These are phyloP conservation scores for Ophiobolus disseminans DNA, from an alignment of 2,329 filamentous ascomycete genomes.

Conservation along the genomic window DNA sequence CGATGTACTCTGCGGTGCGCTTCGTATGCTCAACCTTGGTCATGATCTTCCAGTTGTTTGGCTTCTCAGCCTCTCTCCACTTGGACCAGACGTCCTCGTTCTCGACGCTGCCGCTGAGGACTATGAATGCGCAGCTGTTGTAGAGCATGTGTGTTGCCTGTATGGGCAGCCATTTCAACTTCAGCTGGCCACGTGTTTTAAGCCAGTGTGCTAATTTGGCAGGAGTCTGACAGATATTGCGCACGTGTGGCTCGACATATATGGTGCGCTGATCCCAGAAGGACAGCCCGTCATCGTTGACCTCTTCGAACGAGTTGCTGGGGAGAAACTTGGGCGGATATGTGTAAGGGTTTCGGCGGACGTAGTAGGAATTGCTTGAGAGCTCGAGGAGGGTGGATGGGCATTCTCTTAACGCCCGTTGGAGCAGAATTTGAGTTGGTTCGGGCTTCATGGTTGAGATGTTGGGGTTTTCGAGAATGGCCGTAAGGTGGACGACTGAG, in stretches of 20 bases:
- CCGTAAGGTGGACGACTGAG: slow-evolving; percentile 41
- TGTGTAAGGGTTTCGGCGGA: slow-evolving; percentile 39
- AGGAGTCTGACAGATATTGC: slow-evolving; percentile 38
- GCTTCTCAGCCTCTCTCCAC: slow-evolving; percentile 36
- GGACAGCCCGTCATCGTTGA: slow-evolving; percentile 37
- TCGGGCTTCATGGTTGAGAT: slow-evolving; percentile 41
- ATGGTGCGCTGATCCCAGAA: slow-evolving; percentile 49
- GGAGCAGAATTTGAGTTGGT: slow-evolving; percentile 37
- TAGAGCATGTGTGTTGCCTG: slow-evolving; percentile 42
- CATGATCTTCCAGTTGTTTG: slow-evolving; percentile 46
- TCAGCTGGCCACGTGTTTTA: slow-evolving; percentile 35
- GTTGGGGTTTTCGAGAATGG: slow-evolving; percentile 38
- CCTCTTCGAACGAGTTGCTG: slow-evolving; percentile 28
- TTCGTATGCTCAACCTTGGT: slow-evolving; percentile 44
- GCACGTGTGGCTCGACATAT: slow-evolving; percentile 47
- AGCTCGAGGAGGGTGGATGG: slow-evolving; percentile 30
- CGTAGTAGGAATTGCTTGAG: slow-evolving; percentile 34
- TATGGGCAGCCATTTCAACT: slow-evolving; percentile 44
- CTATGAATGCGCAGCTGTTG: slow-evolving; percentile 45
- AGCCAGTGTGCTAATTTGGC: slow-evolving; percentile 42
- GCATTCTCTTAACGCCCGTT: slow-evolving; percentile 32
- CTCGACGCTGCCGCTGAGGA: slow-evolving; percentile 43
- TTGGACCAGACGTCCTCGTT: slow-evolving; percentile 40
- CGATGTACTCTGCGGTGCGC: slow-evolving; percentile 40
- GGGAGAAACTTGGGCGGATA: slow-evolving; percentile 41